Percentiles rank a stretch among this genome's conserved stretches.
Conservation (phyloP, 2,329 filamentous ascomycete genomes). For the Tolypocladium tundrense region DNA sequence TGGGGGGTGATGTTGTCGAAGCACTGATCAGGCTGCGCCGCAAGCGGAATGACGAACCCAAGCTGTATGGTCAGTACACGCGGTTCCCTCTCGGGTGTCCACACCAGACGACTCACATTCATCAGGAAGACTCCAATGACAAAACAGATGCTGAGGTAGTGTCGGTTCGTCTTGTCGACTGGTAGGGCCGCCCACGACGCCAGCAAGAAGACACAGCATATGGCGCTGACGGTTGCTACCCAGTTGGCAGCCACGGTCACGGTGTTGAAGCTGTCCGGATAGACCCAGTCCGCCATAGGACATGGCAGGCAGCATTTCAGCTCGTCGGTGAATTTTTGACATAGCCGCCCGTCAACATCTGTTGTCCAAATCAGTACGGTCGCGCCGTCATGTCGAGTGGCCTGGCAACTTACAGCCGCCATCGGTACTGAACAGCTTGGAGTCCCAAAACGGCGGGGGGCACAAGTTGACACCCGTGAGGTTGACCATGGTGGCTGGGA, state of each 20-base stretch:
- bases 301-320: constrained; percentile 80
- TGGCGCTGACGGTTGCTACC: constrained; percentile 65
- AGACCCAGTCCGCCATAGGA: constrained; percentile 70
- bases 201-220: constrained; percentile 66
- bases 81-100: not conserved
- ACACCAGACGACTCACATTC: constrained; percentile 48
- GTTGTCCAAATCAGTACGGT: constrained; percentile 4
- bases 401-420: constrained; percentile 51
- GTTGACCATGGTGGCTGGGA: constrained; percentile 16
- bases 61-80: constrained; percentile 41
- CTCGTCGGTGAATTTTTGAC: constrained; percentile 35
- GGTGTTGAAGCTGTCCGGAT: constrained; percentile 47
- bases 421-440: constrained; percentile 42
- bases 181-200: constrained; percentile 72
- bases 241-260: constrained; percentile 65
- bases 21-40: constrained; percentile 68
- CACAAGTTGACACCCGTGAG: constrained; percentile 40
- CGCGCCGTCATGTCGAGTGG: not conserved
- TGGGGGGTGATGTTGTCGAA: constrained; percentile 86
- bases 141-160: constrained; percentile 87
- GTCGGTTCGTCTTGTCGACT: constrained; percentile 78
- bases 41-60: constrained; percentile 83
- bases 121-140: constrained; percentile 67
- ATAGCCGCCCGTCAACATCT: constrained; percentile 49
- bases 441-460: constrained; percentile 59